Conservation (phyloP, 306 rosid genomes). For the Sicyos edulis region DNA sequence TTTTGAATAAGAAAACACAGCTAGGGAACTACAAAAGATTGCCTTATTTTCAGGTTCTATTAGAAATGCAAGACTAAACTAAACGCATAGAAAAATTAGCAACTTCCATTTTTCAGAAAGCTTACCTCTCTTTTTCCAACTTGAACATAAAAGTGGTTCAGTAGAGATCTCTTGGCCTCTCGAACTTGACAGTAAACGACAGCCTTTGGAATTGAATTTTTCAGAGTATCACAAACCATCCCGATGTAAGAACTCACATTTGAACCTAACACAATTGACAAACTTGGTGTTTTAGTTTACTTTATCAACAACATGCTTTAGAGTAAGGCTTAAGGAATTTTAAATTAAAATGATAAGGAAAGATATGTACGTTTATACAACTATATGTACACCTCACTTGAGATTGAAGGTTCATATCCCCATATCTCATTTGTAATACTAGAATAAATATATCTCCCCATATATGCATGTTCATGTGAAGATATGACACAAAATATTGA, state of each 20-base stretch:
- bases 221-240: constrained; percentile 82
- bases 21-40: not conserved
- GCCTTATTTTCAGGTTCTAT: not conserved
- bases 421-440: too few species aligned
- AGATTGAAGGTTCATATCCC: too few species aligned
- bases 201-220: constrained; percentile 88
- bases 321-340: not conserved
- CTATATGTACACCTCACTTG: too few species aligned
- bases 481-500: not conserved
- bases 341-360: not conserved
- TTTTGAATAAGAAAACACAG: not conserved
- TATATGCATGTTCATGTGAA: not conserved
- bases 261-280: constrained; percentile 53
- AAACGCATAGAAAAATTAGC: not conserved
- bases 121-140: constrained; percentile 88
- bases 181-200: constrained; percentile 98
- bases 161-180: constrained; percentile 92
- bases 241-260: constrained; percentile 77
- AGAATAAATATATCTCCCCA: too few species aligned
- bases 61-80: not conserved
- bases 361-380: not conserved
- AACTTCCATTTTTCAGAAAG: not conserved
- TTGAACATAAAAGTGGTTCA: constrained; percentile 67
- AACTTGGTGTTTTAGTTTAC: constrained; percentile 5
- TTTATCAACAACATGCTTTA: not conserved